phyloP scores from a whole-genome alignment of 169 alveolate species.

The Blepharisma undulans region DNA sequence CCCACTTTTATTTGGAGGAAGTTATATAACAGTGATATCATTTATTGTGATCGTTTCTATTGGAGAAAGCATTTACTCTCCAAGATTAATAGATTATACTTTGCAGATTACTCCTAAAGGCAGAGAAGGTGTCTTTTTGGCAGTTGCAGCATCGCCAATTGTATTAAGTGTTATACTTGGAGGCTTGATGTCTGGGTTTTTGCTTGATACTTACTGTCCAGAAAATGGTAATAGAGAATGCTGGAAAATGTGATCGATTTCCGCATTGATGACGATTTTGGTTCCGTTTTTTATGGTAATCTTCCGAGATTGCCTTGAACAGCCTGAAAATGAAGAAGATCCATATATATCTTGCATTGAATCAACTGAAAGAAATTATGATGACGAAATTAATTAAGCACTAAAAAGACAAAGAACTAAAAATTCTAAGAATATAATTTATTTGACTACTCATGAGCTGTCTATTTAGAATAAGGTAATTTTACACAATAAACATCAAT shows the following conservation, averaged over 20 bases:
- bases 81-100: slow-evolving; percentile 54
- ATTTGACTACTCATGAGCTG: no score
- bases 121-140: slow-evolving; percentile 57
- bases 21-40: slow-evolving; percentile 30
- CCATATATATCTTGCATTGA: neutral
- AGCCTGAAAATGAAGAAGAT: neutral
- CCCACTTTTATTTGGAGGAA: slow-evolving; percentile 43
- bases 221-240: slow-evolving; percentile 36
- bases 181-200: slow-evolving; percentile 36
- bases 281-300: slow-evolving; percentile 19
- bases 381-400: neutral
- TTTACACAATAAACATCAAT: no score
- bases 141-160: slow-evolving; percentile 38
- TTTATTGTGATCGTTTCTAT: slow-evolving; percentile 45
- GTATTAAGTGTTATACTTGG: slow-evolving; percentile 3
- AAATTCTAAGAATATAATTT: no score
- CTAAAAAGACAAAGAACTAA: no score
- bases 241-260: slow-evolving; percentile 39
- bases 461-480: no score
- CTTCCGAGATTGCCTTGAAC: neutral
- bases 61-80: slow-evolving; percentile 56
- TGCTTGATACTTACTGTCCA: slow-evolving; percentile 46
- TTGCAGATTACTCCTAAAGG: slow-evolving; percentile 41
- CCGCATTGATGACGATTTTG: neutral
- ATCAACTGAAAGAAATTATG: neutral